Percentiles rank a stretch among this genome's conserved stretches.
phyloP scores from a whole-genome alignment of 1,284 basidiomycete species.

The Naganishia liquefaciens region DNA sequence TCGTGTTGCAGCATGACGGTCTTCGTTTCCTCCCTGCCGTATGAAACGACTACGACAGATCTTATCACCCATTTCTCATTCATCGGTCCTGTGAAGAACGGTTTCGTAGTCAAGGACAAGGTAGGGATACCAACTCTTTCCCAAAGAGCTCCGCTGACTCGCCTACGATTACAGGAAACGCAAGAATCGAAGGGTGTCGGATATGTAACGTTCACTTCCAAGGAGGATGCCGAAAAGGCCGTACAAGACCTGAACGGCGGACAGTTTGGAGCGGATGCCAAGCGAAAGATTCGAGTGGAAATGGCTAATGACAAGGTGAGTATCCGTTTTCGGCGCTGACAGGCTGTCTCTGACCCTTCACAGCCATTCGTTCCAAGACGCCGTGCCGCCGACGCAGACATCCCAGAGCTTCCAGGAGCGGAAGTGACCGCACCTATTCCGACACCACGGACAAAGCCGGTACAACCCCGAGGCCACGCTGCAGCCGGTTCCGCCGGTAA shows the following conservation, averaged over 20 bases:
- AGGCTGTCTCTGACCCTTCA: background rate
- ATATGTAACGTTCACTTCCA: constrained; percentile 88
- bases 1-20: constrained; percentile 46
- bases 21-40: constrained; percentile 65
- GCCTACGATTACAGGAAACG: constrained; percentile 57
- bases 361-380: constrained; percentile 21
- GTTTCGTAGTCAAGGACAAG: constrained; percentile 78
- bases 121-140: background rate
- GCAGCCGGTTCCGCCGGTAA: constrained; percentile 6
- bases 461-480: constrained; percentile 56
- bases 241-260: constrained; percentile 61
- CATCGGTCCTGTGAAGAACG: constrained; percentile 88
- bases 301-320: constrained; percentile 78
- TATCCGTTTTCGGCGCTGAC: constrained; percentile 1
- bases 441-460: constrained; percentile 55
- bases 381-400: constrained; percentile 7
- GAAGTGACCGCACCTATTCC: constrained; percentile 44
- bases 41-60: constrained; percentile 84
- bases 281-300: constrained; percentile 69
- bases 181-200: constrained; percentile 95
- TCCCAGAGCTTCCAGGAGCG: constrained; percentile 28
- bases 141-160: background rate
- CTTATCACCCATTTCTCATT: constrained; percentile 91
- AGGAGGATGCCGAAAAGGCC: constrained; percentile 81
- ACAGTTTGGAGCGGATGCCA: constrained; percentile 59